A percentile compares a stretch with the other conserved stretches of the same genome.
Conservation (phyloP, 768 basidiomycete species). For the Hortiboletus campestris region DNA sequence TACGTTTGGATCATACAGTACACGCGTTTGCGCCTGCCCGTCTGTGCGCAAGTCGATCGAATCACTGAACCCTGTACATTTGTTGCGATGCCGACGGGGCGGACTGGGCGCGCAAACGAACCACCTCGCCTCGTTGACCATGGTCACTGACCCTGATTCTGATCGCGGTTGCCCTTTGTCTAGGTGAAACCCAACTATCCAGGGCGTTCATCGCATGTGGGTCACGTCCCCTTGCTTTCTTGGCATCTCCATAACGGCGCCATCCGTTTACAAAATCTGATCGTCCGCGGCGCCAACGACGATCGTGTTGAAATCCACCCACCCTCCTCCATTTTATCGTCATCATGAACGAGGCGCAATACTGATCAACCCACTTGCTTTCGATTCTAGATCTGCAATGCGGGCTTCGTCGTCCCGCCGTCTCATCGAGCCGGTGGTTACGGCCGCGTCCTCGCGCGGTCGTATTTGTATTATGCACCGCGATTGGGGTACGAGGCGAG, state of each 20-base stretch:
- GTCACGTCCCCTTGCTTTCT: conserved; percentile 34
- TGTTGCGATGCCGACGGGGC: no score
- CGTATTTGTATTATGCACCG: conserved; percentile 81
- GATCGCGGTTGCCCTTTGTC: not conserved
- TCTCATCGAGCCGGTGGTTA: conserved; percentile 61
- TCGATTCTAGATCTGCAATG: conserved; percentile 72
- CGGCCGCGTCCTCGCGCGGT: conserved; percentile 69
- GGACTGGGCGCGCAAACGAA: no score
- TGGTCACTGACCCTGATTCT: conserved; percentile 5
- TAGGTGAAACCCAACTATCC: conserved; percentile 89
- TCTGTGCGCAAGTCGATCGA: no score
- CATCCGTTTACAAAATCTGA: not conserved
- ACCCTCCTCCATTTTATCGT: not conserved
- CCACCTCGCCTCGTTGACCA: not conserved
- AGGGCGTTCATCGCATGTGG: conserved; percentile 83
- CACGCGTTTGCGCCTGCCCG: no score
- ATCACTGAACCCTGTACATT: no score
- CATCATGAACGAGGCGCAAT: not conserved
- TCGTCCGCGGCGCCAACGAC: no score
- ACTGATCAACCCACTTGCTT: not conserved
- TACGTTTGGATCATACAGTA: no score
- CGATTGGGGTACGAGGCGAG: conserved; percentile 71
- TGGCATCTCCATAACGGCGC: not conserved
- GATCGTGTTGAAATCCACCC: not conserved
- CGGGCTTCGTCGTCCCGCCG: conserved; percentile 78